Conservation (phyloP, 176 grass and related monocot species). For the Eremochloa ophiuroides region DNA sequence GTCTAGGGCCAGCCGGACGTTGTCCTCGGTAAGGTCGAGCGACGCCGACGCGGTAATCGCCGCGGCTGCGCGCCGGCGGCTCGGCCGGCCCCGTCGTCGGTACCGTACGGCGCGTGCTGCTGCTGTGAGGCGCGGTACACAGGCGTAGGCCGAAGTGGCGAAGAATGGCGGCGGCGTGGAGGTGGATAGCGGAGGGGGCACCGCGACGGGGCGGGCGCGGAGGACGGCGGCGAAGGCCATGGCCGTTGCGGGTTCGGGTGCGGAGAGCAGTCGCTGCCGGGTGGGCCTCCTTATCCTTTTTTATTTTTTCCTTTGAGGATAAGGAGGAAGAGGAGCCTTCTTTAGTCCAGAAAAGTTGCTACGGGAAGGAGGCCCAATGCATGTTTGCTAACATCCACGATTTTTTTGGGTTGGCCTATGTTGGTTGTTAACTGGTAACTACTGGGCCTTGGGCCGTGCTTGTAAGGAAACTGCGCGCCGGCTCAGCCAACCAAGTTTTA, state of each 20-base stretch:
- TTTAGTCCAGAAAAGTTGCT: too few species aligned
- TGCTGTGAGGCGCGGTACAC: not conserved
- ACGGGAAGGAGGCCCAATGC: too few species aligned
- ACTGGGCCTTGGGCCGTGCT: not conserved
- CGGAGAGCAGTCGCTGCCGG: slow-evolving; percentile 15
- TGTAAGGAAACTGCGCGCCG: not conserved
- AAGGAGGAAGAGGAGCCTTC: too few species aligned
- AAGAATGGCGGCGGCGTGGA: not conserved
- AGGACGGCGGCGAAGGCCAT: slow-evolving; percentile 35
- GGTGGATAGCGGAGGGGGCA: not conserved
- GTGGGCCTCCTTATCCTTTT: slow-evolving; percentile 40
- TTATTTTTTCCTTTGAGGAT: too few species aligned
- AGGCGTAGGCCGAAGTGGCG: not conserved
- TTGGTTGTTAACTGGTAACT: not conserved
- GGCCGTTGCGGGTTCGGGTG: slow-evolving; percentile 15
- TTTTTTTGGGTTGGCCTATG: not conserved
- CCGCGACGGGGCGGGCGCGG: slow-evolving; percentile 10
- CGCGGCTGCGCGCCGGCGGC: not conserved
- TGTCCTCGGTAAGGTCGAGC: slow-evolving; percentile 93
- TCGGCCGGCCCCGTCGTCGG: slow-evolving; percentile 12
- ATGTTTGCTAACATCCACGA: too few species aligned
- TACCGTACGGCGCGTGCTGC: not conserved
- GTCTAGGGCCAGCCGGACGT: slow-evolving; percentile 54
- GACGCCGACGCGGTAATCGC: slow-evolving; percentile 46
- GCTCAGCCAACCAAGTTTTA: not conserved